These are phyloP conservation scores for Talaromyces sp. DNA, from an alignment of 2,329 filamentous ascomycete genomes.

Conservation along the genomic window DNA sequence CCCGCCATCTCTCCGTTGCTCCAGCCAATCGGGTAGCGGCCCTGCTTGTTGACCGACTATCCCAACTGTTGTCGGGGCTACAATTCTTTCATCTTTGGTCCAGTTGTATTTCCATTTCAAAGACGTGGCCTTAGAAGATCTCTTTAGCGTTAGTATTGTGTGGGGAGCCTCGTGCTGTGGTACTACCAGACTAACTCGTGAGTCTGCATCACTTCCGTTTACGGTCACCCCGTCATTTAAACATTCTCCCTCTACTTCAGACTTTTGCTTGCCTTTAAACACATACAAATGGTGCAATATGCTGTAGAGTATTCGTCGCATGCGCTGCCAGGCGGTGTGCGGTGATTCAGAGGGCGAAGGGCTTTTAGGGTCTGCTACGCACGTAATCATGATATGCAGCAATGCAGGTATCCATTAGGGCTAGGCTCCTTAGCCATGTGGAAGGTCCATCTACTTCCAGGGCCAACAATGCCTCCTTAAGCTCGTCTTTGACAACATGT, in stretches of 20 bases:
- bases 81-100: not conserved
- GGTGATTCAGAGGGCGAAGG: not conserved
- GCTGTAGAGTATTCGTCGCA: not conserved
- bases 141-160: slow-evolving; percentile 7
- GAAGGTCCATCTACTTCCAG: not conserved
- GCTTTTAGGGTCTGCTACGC: not conserved
- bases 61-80: not conserved
- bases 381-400: slow-evolving; percentile 12
- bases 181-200: slow-evolving; percentile 7
- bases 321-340: slow-evolving; percentile 8
- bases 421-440: slow-evolving; percentile 4
- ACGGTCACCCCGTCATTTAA: slow-evolving; percentile 1
- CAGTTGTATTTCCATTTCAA: slow-evolving; percentile 7
- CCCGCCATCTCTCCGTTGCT: not conserved
- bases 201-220: slow-evolving; percentile 11
- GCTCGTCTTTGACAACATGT: not conserved
- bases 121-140: slow-evolving; percentile 11
- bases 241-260: not conserved
- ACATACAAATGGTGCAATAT: not conserved
- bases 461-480: not conserved
- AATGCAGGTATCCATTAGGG: slow-evolving; percentile 13
- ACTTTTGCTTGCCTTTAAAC: not conserved
- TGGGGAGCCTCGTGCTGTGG: slow-evolving; percentile 12
- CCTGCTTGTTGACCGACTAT: slow-evolving; percentile 10
- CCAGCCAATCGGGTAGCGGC: slow-evolving; percentile 11